These are phyloP conservation scores for Tricholoma matsutake DNA, from an alignment of 768 basidiomycete species.

Conservation along the genomic window DNA sequence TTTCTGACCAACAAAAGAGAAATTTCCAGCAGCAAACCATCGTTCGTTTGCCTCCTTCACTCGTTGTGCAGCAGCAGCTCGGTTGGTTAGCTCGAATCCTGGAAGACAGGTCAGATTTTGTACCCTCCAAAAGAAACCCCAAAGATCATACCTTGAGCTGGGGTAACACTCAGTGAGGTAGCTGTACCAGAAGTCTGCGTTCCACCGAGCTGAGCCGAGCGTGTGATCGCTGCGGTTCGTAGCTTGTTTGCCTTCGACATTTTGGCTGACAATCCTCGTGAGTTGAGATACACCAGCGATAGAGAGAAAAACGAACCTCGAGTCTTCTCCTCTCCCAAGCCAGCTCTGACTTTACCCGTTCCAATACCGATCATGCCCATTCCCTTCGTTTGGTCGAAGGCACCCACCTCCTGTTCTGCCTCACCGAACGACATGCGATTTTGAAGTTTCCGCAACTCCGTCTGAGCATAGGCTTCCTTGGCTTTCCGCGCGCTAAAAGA, in stretches of 20 bases:
- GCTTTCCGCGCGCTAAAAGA: constrained; percentile 82
- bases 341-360: constrained; percentile 88
- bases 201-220: constrained; percentile 55
- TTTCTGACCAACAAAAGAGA: constrained; percentile 70
- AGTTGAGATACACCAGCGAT: constrained; percentile 5
- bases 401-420: constrained; percentile 93
- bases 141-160: constrained; percentile 74
- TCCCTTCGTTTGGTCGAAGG: constrained; percentile 97
- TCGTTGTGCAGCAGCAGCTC: constrained; percentile 76
- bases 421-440: constrained; percentile 97
- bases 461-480: constrained; percentile 98
- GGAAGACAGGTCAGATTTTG: constrained; percentile 15
- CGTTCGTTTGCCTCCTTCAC: constrained; percentile 96
- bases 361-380: constrained; percentile 92
- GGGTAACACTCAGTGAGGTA: constrained; percentile 91
- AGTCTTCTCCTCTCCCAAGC: constrained; percentile 84
- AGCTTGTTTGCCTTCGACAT: constrained; percentile 93
- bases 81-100: constrained; percentile 96
- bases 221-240: constrained; percentile 79
- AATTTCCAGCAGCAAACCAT: constrained; percentile 89
- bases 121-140: neutral
- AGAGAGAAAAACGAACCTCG: constrained; percentile 55
- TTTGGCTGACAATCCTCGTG: constrained; percentile 59
- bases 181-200: constrained; percentile 76
- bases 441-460: constrained; percentile 94